Base-by-base conservation (phyloP, 2,329 filamentous ascomycete species). In the Apiospora arundinis region DNA sequence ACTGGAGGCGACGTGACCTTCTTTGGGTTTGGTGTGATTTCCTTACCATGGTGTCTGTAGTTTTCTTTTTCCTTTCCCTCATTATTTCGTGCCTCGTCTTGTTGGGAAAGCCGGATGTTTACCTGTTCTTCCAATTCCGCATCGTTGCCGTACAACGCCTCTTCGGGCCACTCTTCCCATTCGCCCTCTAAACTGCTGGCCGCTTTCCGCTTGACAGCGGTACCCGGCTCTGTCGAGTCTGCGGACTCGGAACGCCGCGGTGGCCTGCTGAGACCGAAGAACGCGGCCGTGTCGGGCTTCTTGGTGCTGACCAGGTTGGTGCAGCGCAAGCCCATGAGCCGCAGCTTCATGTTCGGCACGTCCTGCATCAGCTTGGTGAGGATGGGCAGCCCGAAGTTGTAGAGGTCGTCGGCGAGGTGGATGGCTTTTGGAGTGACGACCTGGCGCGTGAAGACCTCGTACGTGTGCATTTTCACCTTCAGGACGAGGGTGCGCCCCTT, bases 401-500 rank as follows among this genome's bases (percentile, higher is more conserved):
- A 98, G 4, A 99, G 83, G 76, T 99, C 96, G 52, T 95, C 92
- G 0, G 94, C 92, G 7, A 88, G 84, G 67, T 83, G 88, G 1
- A 98, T 87, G 0, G 95, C 91, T 74, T 91, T 92, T 0, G 93
- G 92, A 2, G 92, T 88, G 4, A 93, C 89, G 7, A 90, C 88
- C 79, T 99, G 96, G 44, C 96, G 88, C 0, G 95, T 97, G 69
- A 94, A 88, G 25, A 98, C 93, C 80, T 98, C 95, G 77, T 95
- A 99, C 0, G 95, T 97, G 80, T 98, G 94, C 9, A 98, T 84
- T 80, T 99, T 99, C 74, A 98, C 88, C 81, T 99, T 99, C 46
- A 99, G 84, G 28, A 94, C 94, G 1, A 99, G 83, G 0, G 95
- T 98, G n/a, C 94, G 90, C 0, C 95, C 95, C 81, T 95, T 97